These are phyloP conservation scores for Cladorrhinum sp. DNA, from an alignment of 2,329 filamentous ascomycete species.

Conservation along the genomic window DNA sequence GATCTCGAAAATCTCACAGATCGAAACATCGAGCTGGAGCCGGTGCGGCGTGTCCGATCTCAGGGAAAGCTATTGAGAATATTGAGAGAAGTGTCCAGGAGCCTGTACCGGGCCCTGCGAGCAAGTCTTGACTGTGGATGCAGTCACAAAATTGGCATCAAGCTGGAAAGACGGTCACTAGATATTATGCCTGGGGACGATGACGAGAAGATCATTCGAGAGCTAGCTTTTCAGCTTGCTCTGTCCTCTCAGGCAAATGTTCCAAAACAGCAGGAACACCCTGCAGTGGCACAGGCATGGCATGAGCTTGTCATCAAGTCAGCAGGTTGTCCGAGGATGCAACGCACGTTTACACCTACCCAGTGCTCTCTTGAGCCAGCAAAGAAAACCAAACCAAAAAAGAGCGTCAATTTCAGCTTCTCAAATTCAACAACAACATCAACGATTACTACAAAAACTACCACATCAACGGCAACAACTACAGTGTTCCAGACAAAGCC, in stretches of 20 bases:
- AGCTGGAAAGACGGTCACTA: slow-evolving; percentile 14
- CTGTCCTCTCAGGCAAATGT: not conserved
- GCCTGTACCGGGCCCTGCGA: slow-evolving; percentile 27
- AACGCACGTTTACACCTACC: not conserved
- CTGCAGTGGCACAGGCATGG: not conserved
- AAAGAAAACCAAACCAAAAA: not conserved
- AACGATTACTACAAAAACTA: not conserved
- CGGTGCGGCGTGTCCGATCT: slow-evolving; percentile 18
- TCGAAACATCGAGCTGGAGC: slow-evolving; percentile 26
- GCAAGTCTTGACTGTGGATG: slow-evolving; percentile 24
- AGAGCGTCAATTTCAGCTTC: not conserved
- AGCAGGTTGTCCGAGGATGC: not conserved
- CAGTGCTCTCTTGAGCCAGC: not conserved
- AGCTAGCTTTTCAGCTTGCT: slow-evolving; percentile 12
- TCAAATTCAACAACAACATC: not conserved
- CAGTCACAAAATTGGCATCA: slow-evolving; percentile 24
- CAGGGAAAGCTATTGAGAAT: slow-evolving; percentile 24
- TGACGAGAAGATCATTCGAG: slow-evolving; percentile 22
- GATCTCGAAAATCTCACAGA: slow-evolving; percentile 26
- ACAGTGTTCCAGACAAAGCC: not conserved
- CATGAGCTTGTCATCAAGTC: not conserved
- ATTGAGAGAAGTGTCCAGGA: slow-evolving; percentile 23
- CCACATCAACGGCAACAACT: not conserved
- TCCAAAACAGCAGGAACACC: not conserved
- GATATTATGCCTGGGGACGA: slow-evolving; percentile 16